Evolutionary conservation across 805 yeast genomes (phyloP), one percentile per base, ranked within the genome.

Genomic region (Zygosaccharomyces bailii): DNA sequence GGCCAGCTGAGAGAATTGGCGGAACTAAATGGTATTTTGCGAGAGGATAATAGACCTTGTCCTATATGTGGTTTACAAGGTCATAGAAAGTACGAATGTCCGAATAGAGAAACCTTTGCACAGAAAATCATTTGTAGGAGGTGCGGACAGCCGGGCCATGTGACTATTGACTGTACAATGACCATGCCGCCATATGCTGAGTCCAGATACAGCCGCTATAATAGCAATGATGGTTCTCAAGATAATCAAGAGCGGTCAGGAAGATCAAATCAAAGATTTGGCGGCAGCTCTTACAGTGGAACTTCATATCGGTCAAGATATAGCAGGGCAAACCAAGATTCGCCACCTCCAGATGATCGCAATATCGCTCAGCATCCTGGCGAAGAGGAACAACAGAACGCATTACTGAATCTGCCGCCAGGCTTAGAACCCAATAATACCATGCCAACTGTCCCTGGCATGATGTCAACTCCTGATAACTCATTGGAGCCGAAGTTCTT

Each of bases 1-100:
- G 87, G 84, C 34, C 99, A 93, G 65, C 73, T 93, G 48, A 76
- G 96, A 51, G 96, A 91, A 59, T 73, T 93, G 55, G 99, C 99
- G 0, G 84, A 86, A 18, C 72, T 93, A 44, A 95, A 93, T 67
- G 99, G 99, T 65, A 93, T 99, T 0, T 71, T 89, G 37, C 76
- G 98, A 43, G 95, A 86, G 56, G 91, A 84, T 52, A 79, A 74
- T 46, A 71, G 80, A 46, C 74, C 79, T 1, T 84, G 91, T 61
- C 69, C 75, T 11, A 68, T 68, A 35, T 85, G 91, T 67, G 86
- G 87, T 4, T 71, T 79, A 31, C 64, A 70, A 38, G 90, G 89
- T 1, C 89, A 84, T 56, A 72, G 74, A 43, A 71, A 76, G 51
- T 75, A 72, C 61, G 82, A 79, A 34, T 83, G 90, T 73, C 95